These are phyloP conservation scores for Suillus paluster DNA, from an alignment of 768 basidiomycete genomes.

Conservation along the genomic window DNA sequence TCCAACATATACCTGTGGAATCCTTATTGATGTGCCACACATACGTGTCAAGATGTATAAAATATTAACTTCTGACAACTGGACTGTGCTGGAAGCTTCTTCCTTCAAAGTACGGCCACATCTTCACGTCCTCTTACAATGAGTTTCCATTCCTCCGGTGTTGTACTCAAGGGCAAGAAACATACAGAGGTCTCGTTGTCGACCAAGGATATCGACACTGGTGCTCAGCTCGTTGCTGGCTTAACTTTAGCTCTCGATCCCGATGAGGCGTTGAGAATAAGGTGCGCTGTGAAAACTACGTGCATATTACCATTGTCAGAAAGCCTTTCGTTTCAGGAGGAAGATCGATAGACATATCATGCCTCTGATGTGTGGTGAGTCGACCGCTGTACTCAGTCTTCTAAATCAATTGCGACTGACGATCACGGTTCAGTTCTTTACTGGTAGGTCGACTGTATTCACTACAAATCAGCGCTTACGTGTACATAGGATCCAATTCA, in stretches of 20 bases:
- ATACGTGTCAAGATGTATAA: background rate
- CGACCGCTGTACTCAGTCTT: constrained; percentile 13
- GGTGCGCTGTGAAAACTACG: constrained; percentile 35
- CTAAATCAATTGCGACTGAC: constrained; percentile 5
- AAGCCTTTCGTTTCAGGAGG: constrained; percentile 28
- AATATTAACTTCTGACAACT: background rate
- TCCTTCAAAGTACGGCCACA: background rate
- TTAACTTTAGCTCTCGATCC: constrained; percentile 45
- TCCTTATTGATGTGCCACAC: background rate
- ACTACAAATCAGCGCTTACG: background rate
- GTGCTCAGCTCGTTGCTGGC: constrained; percentile 55
- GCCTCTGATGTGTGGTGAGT: constrained; percentile 66
- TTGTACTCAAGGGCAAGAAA: constrained; percentile 29
- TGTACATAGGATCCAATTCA: constrained; percentile 60
- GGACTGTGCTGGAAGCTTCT: background rate
- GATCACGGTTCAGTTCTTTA: constrained; percentile 49
- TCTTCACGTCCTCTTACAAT: background rate
- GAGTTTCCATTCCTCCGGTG: background rate
- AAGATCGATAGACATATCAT: constrained; percentile 69
- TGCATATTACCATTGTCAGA: background rate
- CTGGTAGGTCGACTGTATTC: constrained; percentile 36
- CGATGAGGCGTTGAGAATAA: constrained; percentile 49
- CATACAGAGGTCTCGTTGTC: constrained; percentile 32
- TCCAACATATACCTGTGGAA: background rate
- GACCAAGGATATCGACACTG: constrained; percentile 50